Evolutionary conservation across 768 basidiomycete species (phyloP).

Genomic region (Macrolepiota fuliginosa): DNA sequence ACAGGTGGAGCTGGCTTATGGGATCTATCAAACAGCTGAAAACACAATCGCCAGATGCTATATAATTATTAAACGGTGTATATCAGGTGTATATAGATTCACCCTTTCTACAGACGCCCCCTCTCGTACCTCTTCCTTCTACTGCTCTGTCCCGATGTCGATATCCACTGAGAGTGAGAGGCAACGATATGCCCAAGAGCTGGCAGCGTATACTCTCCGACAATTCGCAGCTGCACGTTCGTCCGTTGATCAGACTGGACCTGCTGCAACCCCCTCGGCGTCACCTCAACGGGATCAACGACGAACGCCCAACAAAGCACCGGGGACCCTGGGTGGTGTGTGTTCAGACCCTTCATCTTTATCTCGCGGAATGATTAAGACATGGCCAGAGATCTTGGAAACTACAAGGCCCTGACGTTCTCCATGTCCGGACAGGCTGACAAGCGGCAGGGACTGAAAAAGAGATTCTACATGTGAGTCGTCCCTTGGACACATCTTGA

Average conservation of each 20-base stretch:
- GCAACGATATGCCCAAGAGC: conserved; percentile 42
- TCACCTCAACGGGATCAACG: background rate
- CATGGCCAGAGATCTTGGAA: conserved; percentile 3
- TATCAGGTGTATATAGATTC: background rate
- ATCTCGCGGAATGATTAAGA: background rate
- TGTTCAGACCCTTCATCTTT: background rate
- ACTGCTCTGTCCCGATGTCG: conserved; percentile 3
- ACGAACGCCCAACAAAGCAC: background rate
- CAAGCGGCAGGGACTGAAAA: background rate
- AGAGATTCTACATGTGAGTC: conserved; percentile 10
- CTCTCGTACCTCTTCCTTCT: background rate
- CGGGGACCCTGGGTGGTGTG: background rate
- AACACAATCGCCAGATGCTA: background rate
- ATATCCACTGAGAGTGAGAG: conserved; percentile 25
- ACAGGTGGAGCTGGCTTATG: conserved; percentile 9
- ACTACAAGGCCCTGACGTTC: background rate
- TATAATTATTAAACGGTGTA: background rate
- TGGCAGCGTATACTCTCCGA: conserved; percentile 46
- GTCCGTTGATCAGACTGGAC: background rate
- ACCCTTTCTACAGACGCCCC: background rate
- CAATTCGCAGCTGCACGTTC: conserved; percentile 38
- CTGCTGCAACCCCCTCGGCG: background rate
- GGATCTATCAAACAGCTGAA: conserved; percentile 9
- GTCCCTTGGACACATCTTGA: background rate
- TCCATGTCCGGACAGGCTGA: background rate